Percentiles rank a stretch among this genome's conserved stretches.
These are phyloP conservation scores for Strigomonas culicis DNA, from an alignment of 208 protist genomes.

Conservation along the genomic window DNA sequence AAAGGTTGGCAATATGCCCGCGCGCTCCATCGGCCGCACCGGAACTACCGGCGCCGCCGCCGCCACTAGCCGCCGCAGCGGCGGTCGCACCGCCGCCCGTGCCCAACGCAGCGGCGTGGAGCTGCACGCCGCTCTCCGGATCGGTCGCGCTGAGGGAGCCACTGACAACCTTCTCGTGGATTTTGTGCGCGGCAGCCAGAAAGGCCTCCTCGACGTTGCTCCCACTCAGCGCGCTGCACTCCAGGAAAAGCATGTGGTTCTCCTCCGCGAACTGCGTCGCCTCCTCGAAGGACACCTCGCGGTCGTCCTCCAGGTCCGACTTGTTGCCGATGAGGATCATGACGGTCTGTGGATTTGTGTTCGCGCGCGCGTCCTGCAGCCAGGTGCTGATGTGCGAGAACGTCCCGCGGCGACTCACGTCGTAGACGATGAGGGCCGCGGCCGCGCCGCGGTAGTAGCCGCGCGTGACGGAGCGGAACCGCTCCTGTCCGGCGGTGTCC, in stretches of 20 bases:
- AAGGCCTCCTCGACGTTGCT: constrained; percentile 96
- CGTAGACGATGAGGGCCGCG: constrained; percentile 98
- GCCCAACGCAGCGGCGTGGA: constrained; percentile 47
- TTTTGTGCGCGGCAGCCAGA: constrained; percentile 91
- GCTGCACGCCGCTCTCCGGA: constrained; percentile 76
- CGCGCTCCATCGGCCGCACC: background rate
- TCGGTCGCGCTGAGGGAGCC: constrained; percentile 85
- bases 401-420: constrained; percentile 96
- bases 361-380: constrained; percentile 96
- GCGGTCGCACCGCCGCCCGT: constrained; percentile 6
- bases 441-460: constrained; percentile 99
- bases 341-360: constrained; percentile 95
- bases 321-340: constrained; percentile 99
- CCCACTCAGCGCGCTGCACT: constrained; percentile 98
- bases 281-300: constrained; percentile 94
- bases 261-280: constrained; percentile 95
- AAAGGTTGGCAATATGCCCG: background rate
- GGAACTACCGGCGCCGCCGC: constrained; percentile 9
- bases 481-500: constrained; percentile 97
- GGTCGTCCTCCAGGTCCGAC: constrained; percentile 93
- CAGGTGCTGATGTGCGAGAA: constrained; percentile 97
- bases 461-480: constrained; percentile 98
- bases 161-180: constrained; percentile 96
- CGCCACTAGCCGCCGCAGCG: constrained; percentile 13
- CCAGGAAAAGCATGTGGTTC: constrained; percentile 96